Base-by-base conservation (phyloP, 768 basidiomycete genomes). In the Gloeophyllum trabeum region DNA sequence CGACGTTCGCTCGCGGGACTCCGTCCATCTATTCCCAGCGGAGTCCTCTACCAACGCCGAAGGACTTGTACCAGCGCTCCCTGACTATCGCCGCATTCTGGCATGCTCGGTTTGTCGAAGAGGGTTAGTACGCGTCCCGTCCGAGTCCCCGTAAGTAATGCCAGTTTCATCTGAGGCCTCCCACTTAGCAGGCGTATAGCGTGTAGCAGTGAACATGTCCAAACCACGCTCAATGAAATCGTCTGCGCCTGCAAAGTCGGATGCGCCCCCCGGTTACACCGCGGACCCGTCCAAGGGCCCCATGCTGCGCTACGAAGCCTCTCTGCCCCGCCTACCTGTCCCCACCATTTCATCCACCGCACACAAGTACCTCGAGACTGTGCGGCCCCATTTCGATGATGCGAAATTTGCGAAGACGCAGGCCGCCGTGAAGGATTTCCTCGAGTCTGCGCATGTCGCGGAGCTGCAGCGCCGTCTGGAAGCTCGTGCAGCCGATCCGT, bases 331-430 rank as follows among this genome's bases (percentile, higher is more conserved):
- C 23, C 74, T 98, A 5, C 93, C 94, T 18, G 81, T 98, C 0
- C 93, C 94, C 0, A 61, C 84, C 1, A 73, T 98, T 32, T 61
- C 75, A 6, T 86, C 88, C 1, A 97, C 94, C 1, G 68, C 85
- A 24, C 60, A 75, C 43, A 94, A 94, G 56, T 98, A 98, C 65
- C 79, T 96, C 51, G 84, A 91, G 48, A 75, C 81, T 3, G 78
- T 92, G 16, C 67, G 73, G 34, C 92, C 94, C 0, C 80, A 84
- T 46, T 70, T 92, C 26, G 71, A 83, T 0, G 62, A 76, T 2
- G 64, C 67, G 5, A 79, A 80, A 46, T 83, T 75, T 52, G 56
- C 67, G 12, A 65, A 64, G 26, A 85, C 88, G 12, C 64, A 73
- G 46, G 47, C 64, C 0, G 65, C 68, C 12, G 85, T 89, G 1